phyloP scores from a whole-genome alignment of 176 grass and related monocot genomes.

The Echinochloa phyllopogon region DNA sequence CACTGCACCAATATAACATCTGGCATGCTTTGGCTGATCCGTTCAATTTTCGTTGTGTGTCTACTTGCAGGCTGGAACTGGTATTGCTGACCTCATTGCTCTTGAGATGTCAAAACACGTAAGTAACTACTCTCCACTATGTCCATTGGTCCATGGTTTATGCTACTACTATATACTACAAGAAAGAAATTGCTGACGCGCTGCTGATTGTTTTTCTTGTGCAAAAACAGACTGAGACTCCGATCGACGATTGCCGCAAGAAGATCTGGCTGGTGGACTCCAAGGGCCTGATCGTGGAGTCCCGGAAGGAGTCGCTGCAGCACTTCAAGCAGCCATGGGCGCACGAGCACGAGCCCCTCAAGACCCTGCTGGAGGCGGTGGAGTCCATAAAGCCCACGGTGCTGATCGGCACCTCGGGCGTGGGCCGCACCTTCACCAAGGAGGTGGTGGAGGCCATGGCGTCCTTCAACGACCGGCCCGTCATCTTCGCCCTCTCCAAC shows the following conservation, averaged over 20 bases:
- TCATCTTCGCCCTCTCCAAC: conserved; percentile 94
- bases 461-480: conserved; percentile 73
- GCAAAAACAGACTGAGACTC: conserved; percentile 48
- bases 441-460: conserved; percentile 90
- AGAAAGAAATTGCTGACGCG: background rate
- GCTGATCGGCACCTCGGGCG: conserved; percentile 95
- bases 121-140: background rate
- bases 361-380: conserved; percentile 83
- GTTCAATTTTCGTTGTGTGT: background rate
- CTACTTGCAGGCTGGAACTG: conserved; percentile 79
- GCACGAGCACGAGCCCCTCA: conserved; percentile 76
- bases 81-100: conserved; percentile 95
- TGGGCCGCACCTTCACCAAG: conserved; percentile 79
- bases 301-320: conserved; percentile 77
- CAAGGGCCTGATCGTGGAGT: conserved; percentile 88
- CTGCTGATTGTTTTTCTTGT: background rate
- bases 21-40: background rate
- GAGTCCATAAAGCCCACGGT: conserved; percentile 87
- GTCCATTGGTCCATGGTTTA: conserved; percentile 16
- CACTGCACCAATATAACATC: too few relatives aligned
- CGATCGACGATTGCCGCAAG: conserved; percentile 80
- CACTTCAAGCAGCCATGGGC: conserved; percentile 97
- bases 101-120: conserved; percentile 96
- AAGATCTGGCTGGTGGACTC: conserved; percentile 99
- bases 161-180: background rate